A percentile compares a stretch with the other conserved stretches of the same genome.
These are phyloP conservation scores for Hyaloscypha bicolor DNA, from an alignment of 495 filamentous ascomycete genomes.

Conservation along the genomic window DNA sequence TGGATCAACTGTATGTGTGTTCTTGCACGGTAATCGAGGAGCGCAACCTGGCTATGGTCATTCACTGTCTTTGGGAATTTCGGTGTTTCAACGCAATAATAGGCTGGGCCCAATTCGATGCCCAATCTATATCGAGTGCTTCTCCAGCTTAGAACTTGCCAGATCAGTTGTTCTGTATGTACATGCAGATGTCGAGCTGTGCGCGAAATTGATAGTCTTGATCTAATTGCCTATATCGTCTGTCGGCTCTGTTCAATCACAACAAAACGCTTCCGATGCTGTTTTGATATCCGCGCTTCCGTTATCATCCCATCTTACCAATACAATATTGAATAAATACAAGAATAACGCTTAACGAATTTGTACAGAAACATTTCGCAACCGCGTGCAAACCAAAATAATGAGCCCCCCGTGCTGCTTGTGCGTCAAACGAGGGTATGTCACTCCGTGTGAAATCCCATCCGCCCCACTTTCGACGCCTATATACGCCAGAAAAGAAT, in stretches of 20 bases:
- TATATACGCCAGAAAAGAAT: not conserved
- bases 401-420: not conserved
- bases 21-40: not conserved
- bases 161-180: not conserved
- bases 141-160: not conserved
- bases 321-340: slow-evolving; percentile 11
- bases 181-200: not conserved
- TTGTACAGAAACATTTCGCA: not conserved
- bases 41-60: not conserved
- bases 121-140: not conserved
- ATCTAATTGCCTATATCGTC: not conserved
- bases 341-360: not conserved
- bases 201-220: not conserved
- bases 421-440: not conserved
- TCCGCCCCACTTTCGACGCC: not conserved
- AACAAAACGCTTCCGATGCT: not conserved
- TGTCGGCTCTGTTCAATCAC: not conserved
- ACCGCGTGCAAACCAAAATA: not conserved
- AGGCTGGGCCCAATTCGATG: not conserved
- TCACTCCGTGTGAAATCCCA: not conserved
- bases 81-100: not conserved
- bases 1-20: not conserved
- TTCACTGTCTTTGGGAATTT: not conserved
- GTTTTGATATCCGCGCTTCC: not conserved
- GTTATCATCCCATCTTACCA: not conserved